phyloP scores from a whole-genome alignment of 768 basidiomycete species.

The Termitomyces sp. region DNA sequence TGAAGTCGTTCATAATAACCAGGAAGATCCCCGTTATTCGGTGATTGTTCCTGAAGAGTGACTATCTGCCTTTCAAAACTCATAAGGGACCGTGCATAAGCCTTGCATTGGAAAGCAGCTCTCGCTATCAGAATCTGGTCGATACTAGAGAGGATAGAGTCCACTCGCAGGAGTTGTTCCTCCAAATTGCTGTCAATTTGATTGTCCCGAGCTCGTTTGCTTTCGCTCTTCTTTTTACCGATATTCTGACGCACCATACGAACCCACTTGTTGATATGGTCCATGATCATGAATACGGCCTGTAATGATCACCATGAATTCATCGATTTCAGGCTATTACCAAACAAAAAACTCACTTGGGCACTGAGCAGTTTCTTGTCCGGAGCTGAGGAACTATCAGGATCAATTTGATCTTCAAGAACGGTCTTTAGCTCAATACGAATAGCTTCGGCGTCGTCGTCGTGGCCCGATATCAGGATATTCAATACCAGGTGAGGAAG shows the following conservation, averaged over 20 bases:
- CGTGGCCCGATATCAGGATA: constrained; percentile 70
- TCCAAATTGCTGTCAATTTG: constrained; percentile 35
- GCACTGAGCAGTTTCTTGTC: constrained; percentile 90
- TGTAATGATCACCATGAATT: constrained; percentile 21
- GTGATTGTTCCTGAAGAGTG: constrained; percentile 37
- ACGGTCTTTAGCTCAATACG: constrained; percentile 74
- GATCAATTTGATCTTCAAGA: constrained; percentile 79
- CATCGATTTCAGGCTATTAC: background rate
- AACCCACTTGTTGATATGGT: constrained; percentile 91
- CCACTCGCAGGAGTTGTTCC: constrained; percentile 65
- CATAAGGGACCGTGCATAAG: constrained; percentile 91
- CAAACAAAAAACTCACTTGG: constrained; percentile 53
- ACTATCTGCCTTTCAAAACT: constrained; percentile 86
- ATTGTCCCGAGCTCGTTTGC: constrained; percentile 40
- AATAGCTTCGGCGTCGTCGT: constrained; percentile 58
- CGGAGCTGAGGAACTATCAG: constrained; percentile 46
- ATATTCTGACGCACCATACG: constrained; percentile 68
- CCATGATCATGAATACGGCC: constrained; percentile 92
- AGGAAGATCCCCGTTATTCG: constrained; percentile 46
- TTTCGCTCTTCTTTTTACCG: constrained; percentile 40
- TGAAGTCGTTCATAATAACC: constrained; percentile 86
- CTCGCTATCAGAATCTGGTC: constrained; percentile 86
- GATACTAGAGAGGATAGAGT: constrained; percentile 78
- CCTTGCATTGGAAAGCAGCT: constrained; percentile 92
- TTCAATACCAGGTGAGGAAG: constrained; percentile 91